Percentiles rank a stretch among this genome's conserved stretches.
Conservation (phyloP, 2,329 filamentous ascomycete species). For the Aaosphaeria arxii region DNA sequence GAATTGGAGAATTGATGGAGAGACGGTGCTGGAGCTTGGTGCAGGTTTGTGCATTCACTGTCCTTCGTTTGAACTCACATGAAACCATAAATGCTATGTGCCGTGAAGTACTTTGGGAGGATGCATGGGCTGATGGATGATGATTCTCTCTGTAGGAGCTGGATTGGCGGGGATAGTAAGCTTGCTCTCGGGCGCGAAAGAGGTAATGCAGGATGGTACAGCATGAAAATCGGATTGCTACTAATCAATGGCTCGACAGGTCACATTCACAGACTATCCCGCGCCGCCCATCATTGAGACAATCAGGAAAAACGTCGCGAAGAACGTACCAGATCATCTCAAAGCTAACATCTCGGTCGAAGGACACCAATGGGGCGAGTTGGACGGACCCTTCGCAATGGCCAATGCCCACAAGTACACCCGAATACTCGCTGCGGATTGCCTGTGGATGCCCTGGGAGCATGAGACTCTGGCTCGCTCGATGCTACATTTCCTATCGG, state of each 20-base stretch:
- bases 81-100: neutral
- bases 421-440: constrained; percentile 67
- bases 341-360: constrained; percentile 46
- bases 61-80: constrained; percentile 6
- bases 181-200: constrained; percentile 42
- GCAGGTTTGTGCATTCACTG: constrained; percentile 53
- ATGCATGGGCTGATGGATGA: constrained; percentile 20
- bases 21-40: constrained; percentile 62
- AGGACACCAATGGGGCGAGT: constrained; percentile 65
- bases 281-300: constrained; percentile 58
- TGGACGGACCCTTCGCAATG: constrained; percentile 41
- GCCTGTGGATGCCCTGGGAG: constrained; percentile 72
- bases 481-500: constrained; percentile 60
- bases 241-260: constrained; percentile 25
- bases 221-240: constrained; percentile 40
- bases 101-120: neutral
- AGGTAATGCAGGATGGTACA: constrained; percentile 26
- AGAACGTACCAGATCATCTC: constrained; percentile 46
- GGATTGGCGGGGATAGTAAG: constrained; percentile 48
- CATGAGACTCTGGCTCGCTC: constrained; percentile 64
- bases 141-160: constrained; percentile 32
- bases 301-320: constrained; percentile 55
- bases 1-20: constrained; percentile 48
- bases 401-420: constrained; percentile 49
- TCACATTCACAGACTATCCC: constrained; percentile 68